Evolutionary conservation across 371 early-diverging fungal genomes (phyloP), one percentile per base, ranked within the genome.

Genomic region (Apophysomyces ossiformis): DNA sequence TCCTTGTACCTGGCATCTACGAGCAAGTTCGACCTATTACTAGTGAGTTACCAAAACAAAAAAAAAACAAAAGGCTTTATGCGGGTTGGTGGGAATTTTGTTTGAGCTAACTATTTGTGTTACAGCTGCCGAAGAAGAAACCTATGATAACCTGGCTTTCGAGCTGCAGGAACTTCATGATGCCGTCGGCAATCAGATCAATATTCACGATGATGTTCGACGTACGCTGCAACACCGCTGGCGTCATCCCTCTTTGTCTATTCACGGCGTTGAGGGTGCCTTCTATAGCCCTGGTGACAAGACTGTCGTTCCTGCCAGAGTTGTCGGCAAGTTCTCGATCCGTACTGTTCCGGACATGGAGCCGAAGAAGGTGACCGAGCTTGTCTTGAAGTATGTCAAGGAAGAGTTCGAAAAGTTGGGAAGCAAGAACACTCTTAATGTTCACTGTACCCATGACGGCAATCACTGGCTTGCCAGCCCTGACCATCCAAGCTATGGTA

Each of bases 241-340:
- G 99, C 87, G 99, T 62, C 93, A 86, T 86, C 99, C 98, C 32
- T 94, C 98, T 46, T 88, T 97, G 50, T 95, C 96, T 13, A 83
- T 99, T 43, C 99, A 99, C 83, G 99, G 99, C 69, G 88, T 97
- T 67, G 97, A 98, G 82, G 98, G 98, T 65, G 97, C 97, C 3
- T 97, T 96, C 82, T 95, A 93, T 73, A 88, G 90, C 41, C 81
- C 96, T 16, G 97, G 98, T 65, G 92, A 89, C 74, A 97, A 99
- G 88, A 99, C 99, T 12, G 99, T 99, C 16, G 95, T 99, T 69
- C 99, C 99, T 35, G 94, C 96, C 57, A 90, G 91, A 72, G 97
- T 97, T 45, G 88, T 89, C 61, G 99, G 99, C 76, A 99, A 97
- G 86, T 97, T 98, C 87, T 93, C 94, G 46, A 95, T 98, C 79